Base-by-base conservation (phyloP, 2,329 filamentous ascomycete species). In the Verticillium klebahnii region DNA sequence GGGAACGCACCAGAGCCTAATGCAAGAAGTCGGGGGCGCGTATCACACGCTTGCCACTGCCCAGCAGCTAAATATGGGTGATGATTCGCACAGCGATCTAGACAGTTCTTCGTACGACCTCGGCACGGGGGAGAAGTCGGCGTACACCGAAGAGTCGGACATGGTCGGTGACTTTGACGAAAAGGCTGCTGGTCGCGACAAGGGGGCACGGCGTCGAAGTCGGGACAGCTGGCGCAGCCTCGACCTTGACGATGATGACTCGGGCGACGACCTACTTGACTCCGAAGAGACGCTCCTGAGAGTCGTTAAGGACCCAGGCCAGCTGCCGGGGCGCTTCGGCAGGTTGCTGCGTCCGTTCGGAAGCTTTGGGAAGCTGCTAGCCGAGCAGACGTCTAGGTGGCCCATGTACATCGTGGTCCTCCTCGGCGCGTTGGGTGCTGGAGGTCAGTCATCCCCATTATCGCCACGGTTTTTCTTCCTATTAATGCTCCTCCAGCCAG, bases 21-120 rank as follows among this genome's bases (percentile, higher is more conserved):
- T 64, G 61, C 56, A 61, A 4, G 45, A 52, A n/a, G 31, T 57
- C 7, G 61, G 60, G 0, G 65, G 70, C 1, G 65, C 68, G 0
- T 72, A 72, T 34, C 65, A 63, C 1, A 60, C 58, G 5, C 34
- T 72, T 8, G 69, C 71, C 5, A 62, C 60, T 5, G 71, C 70
- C 7, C 70, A 72, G 40, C 57, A 61, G 14, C 56, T 65, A 9
- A 23, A 52, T 19, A 52, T 52, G 45, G 45, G 45, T 14, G n/a
- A 23, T 25, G 45, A 23, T 25, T 8, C 19, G 19, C 45, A 29
- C 19, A 52, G 19, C 12, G 19, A 52, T 19, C 45, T 52, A 3
- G 45, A 52, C 9, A 52, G 45, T 9, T 52, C 45, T 4, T 52
- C 45, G 11, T 52, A 23, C 11, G 45, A 52, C 19, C 19, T 52